Conservation (phyloP, 139 green algal species). For the Volvox reticuliferus region DNA sequence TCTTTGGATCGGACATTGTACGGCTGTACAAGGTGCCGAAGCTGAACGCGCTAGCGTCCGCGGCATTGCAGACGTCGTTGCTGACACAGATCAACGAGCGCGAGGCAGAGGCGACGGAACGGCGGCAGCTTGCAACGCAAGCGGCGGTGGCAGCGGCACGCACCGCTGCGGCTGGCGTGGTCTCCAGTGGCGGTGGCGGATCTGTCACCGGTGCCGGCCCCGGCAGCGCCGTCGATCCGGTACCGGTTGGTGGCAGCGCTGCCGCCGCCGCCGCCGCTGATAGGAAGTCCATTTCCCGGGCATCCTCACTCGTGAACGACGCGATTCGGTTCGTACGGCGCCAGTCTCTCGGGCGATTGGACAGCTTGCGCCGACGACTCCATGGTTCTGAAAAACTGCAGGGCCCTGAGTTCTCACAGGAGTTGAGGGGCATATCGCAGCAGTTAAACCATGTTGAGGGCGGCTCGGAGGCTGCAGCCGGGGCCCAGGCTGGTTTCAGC, state of each 20-base stretch:
- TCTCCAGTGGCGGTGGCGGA: neutral
- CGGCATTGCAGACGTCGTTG: conserved; percentile 21
- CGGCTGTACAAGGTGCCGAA: conserved; percentile 21
- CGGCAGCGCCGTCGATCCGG: neutral
- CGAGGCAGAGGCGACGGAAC: neutral
- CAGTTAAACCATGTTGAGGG: neutral
- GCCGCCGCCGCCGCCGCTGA: neutral
- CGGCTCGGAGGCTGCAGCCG: neutral
- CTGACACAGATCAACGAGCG: conserved; percentile 6
- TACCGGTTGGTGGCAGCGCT: neutral
- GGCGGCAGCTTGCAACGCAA: neutral
- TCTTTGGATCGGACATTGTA: conserved; percentile 1
- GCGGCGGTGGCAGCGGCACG: conserved; percentile 4
- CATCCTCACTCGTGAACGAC: neutral
- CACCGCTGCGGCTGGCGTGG: neutral
- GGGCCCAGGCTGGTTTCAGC: neutral
- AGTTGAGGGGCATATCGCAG: neutral
- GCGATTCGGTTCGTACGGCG: neutral
- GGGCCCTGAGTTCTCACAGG: neutral
- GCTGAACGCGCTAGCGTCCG: conserved; percentile 25
- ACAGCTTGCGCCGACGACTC: neutral
- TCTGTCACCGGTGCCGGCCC: neutral
- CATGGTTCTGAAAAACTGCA: neutral
- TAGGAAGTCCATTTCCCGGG: neutral
- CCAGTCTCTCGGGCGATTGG: neutral